Base-by-base conservation (phyloP, 2,329 filamentous ascomycete species). In the Bisporella sp. region DNA sequence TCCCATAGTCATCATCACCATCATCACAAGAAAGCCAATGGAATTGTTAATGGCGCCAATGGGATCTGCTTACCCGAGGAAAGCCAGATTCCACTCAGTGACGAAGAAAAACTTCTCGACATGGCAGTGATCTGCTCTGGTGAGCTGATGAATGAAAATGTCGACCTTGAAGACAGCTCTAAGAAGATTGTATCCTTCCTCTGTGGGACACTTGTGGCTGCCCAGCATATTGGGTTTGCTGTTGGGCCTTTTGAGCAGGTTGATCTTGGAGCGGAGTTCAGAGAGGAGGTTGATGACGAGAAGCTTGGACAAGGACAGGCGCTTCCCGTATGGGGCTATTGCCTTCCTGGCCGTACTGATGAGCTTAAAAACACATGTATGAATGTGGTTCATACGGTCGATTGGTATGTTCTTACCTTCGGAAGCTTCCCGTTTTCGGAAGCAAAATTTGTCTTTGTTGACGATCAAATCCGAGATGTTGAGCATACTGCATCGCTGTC, bases 161-260 rank as follows among this genome's bases (percentile, higher is more conserved):
- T 85, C 32, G 87, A 96, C 60, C 79, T 84, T 9, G 77, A 79
- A 30, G 87, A 97, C 59, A 77, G 87, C 48, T 82, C 81, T 29
- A 90, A 89, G 65, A 96, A 95, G 69, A 90, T 89, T 2, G 87
- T 93, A 64, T 88, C 85, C 0, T 99, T 97, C 64, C 81, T 83
- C 49, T 85, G 87, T 46, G 78, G 79, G 53, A 82, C 84, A 54
- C 82, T 86, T 46, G 81, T 93, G 6, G 84, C 90, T 1, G 85
- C 92, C 1, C 87, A 91, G 55, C 92, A 97, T 65, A 84, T 99
- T 56, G 92, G 91, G 4, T 96, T 99, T 66, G 88, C 90, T 2
- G 81, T 97, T 50, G 93, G 95, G 0, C 93, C 95, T 0, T 99
- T 99, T 65, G 90, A 97, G 67, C 86, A 92, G 59, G 84, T 97